Evolutionary conservation across 495 filamentous ascomycete species (phyloP), one percentile per base, ranked within the genome.

Genomic region (Aeminium ludgeri): DNA sequence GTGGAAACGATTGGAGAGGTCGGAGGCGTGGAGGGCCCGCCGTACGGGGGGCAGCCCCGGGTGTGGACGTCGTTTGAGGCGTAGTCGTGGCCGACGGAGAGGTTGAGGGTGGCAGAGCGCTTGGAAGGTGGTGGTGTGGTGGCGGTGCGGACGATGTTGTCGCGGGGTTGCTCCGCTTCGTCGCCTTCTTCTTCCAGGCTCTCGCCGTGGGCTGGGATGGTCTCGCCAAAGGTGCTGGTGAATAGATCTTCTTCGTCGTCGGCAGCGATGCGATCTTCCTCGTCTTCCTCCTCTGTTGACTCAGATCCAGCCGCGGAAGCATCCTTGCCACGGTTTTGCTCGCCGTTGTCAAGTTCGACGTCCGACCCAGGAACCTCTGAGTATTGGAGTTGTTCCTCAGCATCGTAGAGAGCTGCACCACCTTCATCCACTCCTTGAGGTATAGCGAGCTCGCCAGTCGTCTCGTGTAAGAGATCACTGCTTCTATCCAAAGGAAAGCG

Each of bases 141-240:
- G 28, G 8, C 13, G 20, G 2, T 17, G 5, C 40, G 11, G 15
- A 34, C 17, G 33, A 36, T 43, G 12, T 30, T n/a, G 25, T 17
- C 7, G 10, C 12, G 30, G 16, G 30, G 11, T 12, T 45, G 36
- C n/a, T 37, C 34, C 12, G 39, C 43, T 10, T 38, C 41, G 18
- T 40, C 43, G 13, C 31, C 43, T 33, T 40, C 43, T 7, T 45
- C 30, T 23, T 34, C 40, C 30, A 17, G 15, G 30, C 29, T 30
- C 6, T 13, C 20, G 8, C 13, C 40, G 2, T 43, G 27, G 12
- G 27, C 36, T n/a, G 40, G 13, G 27, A 23, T 10, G 5, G n/a
- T 36, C 15, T 17, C 16, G 13, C 30, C 29, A 20, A 45, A 45
- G 10, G 37, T 27, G 27, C 10, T 30, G n/a, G 10, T 13, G 34